Evolutionary conservation across 495 filamentous ascomycete genomes (phyloP), one percentile per base, ranked within the genome.

Genomic region (Daldinia vernicosa): DNA sequence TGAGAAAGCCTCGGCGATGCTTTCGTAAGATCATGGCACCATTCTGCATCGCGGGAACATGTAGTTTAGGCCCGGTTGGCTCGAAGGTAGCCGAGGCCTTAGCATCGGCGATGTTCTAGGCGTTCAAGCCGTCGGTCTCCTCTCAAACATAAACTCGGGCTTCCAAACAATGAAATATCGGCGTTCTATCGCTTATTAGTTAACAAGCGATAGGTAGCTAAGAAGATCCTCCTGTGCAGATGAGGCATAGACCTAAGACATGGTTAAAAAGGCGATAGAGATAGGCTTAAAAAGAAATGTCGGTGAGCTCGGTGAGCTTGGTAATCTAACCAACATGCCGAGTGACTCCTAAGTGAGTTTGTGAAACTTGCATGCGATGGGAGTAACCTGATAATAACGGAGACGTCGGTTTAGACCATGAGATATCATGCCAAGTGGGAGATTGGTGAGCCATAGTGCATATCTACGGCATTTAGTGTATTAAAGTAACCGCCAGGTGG

Each of bases 261-360:
- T 50, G 17, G 35, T 50, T 54, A 37, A 59, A 8, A 24, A 54
- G 32, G 35, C 28, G 35, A 22, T 54, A 32, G 1, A 24, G 3
- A 47, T 24, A 47, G 43, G n/a, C 39, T 40, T 22, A 6, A 24
- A 47, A 22, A 11, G 17, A 43, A 61, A 54, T 45, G 27, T 58
- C 43, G 60, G 57, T 70, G 67, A 65, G 58, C 14, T 68, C 66
- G 58, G 66, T 24, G 39, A 65, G 58, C 14, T 68, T 58, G 58
- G 66, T 24, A 30, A 68, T 14, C 58, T 50, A 30, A 35, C 14
- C 14, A 50, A 28, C 8, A 28, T 4, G 15, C 9, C 22, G 5
- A 17, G 1, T 33, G 26, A 26, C 19, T 12, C 22, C 26, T 11
- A 35, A 5, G 19, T 24, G 32, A 54, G 17, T 1, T 43, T 11